Base-by-base conservation (phyloP, 768 basidiomycete species). In the Cubamyces lactineus region DNA sequence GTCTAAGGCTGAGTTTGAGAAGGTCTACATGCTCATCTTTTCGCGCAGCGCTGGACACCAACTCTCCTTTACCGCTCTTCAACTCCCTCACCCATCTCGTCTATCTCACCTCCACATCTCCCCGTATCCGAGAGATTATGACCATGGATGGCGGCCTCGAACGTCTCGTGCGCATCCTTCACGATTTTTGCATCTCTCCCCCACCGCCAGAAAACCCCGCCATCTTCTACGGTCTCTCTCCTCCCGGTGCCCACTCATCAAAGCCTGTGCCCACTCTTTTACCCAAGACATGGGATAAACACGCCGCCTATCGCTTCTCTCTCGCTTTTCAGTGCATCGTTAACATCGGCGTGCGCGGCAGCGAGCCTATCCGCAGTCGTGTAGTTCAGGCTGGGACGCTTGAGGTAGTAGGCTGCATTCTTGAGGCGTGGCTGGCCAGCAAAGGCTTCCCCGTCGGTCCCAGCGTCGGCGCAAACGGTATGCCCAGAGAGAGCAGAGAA, bases 141-240 rank as follows among this genome's bases (percentile, higher is more conserved):
- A 96, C 95, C 28, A 88, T 91, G 84, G 96, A 98, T 71, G 97
- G 97, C 49, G 97, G 97, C 1, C 86, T 99, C 17, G 97, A 99
- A 72, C 89, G 96, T 15, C 88, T 99, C 30, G 91, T 98, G 15
- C 86, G 91, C 59, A 93, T 99, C 64, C 81, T 96, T 11, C 91
- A 91, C 69, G 92, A 95, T 64, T 93, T 92, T 68, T 94, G 93
- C 74, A 75, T 92, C 23, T 86, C 82, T 64, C 92, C 92, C 1
- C 91, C 92, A 1, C 88, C 88, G 0, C 91, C 90, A 45, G 90
- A 91, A 67, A 90, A 89, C 69, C 87, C 89, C 1, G 79, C 87
- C 28, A 66, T 86, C 43, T 82, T 94, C 62, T 93, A 93, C 68
- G 91, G 92, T 51, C 87, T 94, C 49, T 79, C 84, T 3, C 87